These are phyloP conservation scores for Didymella segeticola DNA, from an alignment of 2,329 filamentous ascomycete species.

Conservation along the genomic window DNA sequence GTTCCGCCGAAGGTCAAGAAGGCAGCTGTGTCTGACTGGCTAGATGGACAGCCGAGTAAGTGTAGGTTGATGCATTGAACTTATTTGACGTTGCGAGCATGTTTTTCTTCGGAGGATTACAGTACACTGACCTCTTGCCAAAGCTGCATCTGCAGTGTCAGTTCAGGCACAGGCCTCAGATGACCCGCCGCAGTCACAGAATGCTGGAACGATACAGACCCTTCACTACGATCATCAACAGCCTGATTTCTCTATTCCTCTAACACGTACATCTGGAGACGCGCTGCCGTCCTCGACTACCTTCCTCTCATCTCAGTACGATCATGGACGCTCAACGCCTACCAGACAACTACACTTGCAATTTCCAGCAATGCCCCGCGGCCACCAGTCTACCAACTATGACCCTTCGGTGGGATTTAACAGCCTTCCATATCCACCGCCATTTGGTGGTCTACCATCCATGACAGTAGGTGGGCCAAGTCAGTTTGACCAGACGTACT, in stretches of 20 bases:
- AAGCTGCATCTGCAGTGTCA: not conserved
- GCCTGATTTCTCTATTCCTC: not conserved
- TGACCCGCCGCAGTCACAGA: not conserved
- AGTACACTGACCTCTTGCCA: not conserved
- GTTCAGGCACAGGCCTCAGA: not conserved
- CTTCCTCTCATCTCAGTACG: not conserved
- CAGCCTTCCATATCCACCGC: not conserved
- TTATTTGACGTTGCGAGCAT: not conserved
- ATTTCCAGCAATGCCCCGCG: not conserved
- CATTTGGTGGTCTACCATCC: not conserved
- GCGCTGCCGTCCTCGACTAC: not conserved
- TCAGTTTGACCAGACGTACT: not conserved
- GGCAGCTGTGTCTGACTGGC: conserved; percentile 3
- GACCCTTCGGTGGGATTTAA: not conserved
- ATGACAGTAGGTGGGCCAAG: not conserved
- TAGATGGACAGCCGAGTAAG: not conserved
- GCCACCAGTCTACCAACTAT: not conserved
- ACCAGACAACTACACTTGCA: not conserved
- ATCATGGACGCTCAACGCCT: too few species aligned
- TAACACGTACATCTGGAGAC: not conserved
- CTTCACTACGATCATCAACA: not conserved
- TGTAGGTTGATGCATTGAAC: conserved; percentile 3
- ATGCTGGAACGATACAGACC: not conserved
- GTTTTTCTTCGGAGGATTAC: not conserved
- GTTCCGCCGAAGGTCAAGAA: not conserved